Conservation (phyloP, 2,329 filamentous ascomycete genomes). For the Clonostachys rhizophaga region DNA sequence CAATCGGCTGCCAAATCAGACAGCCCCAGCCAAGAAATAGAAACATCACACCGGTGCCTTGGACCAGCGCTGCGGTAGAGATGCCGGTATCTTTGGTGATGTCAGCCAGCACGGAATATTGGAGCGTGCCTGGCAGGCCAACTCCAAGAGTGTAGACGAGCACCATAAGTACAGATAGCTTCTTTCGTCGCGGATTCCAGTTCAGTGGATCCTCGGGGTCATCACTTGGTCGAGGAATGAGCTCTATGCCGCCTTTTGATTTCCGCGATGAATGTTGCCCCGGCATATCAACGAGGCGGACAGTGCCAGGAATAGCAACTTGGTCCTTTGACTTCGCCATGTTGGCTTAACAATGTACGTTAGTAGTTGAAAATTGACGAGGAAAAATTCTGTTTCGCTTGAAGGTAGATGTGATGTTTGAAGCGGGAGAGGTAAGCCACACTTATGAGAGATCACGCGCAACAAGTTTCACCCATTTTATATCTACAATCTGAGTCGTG, state of each 20-base stretch:
- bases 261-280: no score
- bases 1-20: conserved; percentile 47
- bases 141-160: conserved; percentile 49
- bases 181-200: conserved; percentile 39
- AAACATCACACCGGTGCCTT: conserved; percentile 47
- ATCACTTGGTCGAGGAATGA: conserved; percentile 46
- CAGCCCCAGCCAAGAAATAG: conserved; percentile 44
- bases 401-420: no score
- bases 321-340: no score
- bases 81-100: conserved; percentile 46
- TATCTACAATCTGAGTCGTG: no score
- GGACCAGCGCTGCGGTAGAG: conserved; percentile 29
- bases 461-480: no score
- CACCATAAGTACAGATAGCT: conserved; percentile 45
- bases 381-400: no score
- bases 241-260: conserved; percentile 24
- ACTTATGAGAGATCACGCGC: no score
- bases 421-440: no score
- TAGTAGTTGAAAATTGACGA: no score
- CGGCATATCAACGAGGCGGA: no score
- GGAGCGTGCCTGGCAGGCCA: conserved; percentile 51
- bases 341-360: no score
- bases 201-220: conserved; percentile 48
- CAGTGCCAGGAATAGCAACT: no score
- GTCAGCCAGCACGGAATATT: conserved; percentile 45